A percentile compares a stretch with the other conserved stretches of the same genome.
Evolutionary conservation across 2,329 filamentous ascomycete genomes (phyloP).

Genomic region (Sarocladiaceae sp.): DNA sequence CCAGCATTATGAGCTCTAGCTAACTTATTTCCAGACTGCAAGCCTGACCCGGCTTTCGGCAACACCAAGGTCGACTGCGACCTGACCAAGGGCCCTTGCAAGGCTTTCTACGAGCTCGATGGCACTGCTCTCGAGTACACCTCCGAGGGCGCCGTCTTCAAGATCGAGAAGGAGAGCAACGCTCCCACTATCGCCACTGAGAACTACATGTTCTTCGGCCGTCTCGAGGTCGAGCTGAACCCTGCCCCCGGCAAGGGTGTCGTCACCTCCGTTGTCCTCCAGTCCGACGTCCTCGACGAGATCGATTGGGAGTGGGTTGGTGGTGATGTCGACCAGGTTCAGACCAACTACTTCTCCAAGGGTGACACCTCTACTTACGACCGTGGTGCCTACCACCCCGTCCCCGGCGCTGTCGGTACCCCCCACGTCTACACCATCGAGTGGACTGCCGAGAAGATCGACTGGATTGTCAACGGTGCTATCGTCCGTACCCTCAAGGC

Average conservation of each 20-base stretch:
- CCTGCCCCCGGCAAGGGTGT: conserved; percentile 78
- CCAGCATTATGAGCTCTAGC: background rate
- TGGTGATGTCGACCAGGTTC: conserved; percentile 66
- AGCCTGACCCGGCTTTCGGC: conserved; percentile 72
- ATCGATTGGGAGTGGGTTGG: conserved; percentile 98
- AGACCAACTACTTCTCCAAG: conserved; percentile 84
- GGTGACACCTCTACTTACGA: conserved; percentile 68
- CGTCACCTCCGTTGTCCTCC: conserved; percentile 83
- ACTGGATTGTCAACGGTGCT: conserved; percentile 61
- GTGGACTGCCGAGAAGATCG: conserved; percentile 61
- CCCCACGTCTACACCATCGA: conserved; percentile 65
- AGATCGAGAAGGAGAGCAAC: conserved; percentile 63
- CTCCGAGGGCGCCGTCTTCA: conserved; percentile 49
- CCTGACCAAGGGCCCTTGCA: conserved; percentile 69
- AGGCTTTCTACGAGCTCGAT: conserved; percentile 41
- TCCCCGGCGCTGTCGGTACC: conserved; percentile 49
- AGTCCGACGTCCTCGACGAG: conserved; percentile 81
- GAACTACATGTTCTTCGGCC: conserved; percentile 97
- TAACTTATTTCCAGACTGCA: conserved; percentile 51
- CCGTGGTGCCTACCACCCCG: conserved; percentile 59
- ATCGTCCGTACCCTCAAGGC: conserved; percentile 58
- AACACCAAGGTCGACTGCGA: conserved; percentile 55
- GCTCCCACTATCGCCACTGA: conserved; percentile 69
- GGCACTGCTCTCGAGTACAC: conserved; percentile 48
- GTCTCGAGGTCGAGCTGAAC: conserved; percentile 74